A percentile compares a stretch with the other conserved stretches of the same genome.
Evolutionary conservation across 2,329 filamentous ascomycete genomes (phyloP).

Genomic region (Ascochyta viciae-villosae): DNA sequence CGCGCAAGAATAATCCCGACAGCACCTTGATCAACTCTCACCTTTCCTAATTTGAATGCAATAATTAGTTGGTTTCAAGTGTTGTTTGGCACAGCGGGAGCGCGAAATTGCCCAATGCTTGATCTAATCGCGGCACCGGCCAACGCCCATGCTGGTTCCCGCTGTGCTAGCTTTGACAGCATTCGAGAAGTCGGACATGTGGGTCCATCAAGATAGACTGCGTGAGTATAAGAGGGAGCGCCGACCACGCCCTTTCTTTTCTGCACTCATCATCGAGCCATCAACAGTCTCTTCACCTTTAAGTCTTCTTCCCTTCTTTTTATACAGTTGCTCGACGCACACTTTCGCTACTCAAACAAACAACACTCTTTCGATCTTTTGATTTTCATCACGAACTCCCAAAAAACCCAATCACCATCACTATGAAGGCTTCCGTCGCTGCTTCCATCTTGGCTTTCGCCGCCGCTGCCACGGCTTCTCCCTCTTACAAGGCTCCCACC

Average conservation of each 20-base stretch:
- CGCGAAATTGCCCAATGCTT: conserved; percentile 2
- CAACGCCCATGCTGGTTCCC: conserved; percentile 3
- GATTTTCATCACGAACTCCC: conserved; percentile 6
- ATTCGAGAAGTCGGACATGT: conserved; percentile 9
- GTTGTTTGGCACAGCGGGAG: conserved; percentile 5
- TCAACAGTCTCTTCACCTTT: conserved; percentile 23
- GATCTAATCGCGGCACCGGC: not conserved
- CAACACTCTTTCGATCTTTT: conserved; percentile 21
- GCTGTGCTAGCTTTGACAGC: conserved; percentile 6
- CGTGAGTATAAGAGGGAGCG: conserved; percentile 21
- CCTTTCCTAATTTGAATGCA: conserved; percentile 9
- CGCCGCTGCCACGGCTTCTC: conserved; percentile 28
- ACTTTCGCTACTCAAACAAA: conserved; percentile 26
- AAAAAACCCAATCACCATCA: conserved; percentile 17
- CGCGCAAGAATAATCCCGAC: conserved; percentile 8
- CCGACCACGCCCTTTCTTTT: conserved; percentile 8
- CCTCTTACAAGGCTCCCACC: conserved; percentile 22
- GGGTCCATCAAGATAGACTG: conserved; percentile 1
- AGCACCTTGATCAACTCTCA: conserved; percentile 16
- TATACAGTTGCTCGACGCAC: conserved; percentile 30
- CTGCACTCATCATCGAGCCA: conserved; percentile 29
- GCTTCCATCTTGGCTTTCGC: conserved; percentile 31
- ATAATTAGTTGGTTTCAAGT: conserved; percentile 18
- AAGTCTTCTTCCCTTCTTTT: conserved; percentile 18
- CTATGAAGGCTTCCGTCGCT: conserved; percentile 35